Evolutionary conservation across 257 asterid species (phyloP), one percentile per base, ranked within the genome.

Genomic region (Plantago major): DNA sequence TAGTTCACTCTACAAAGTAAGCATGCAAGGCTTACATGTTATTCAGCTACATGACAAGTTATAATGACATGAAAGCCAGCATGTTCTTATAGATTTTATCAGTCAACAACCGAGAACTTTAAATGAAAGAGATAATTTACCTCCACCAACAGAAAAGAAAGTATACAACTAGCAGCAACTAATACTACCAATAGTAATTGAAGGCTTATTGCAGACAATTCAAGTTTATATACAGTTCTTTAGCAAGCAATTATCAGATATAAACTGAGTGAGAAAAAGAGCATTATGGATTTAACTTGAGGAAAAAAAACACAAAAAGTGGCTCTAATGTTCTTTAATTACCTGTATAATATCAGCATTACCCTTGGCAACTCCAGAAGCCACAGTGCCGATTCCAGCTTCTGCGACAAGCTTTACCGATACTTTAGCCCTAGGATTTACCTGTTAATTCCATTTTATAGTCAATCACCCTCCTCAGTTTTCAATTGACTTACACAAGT

Each of bases 371-470:
- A 93, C 99, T 65, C 99, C 99, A 62, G 99, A 93, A 65, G 99
- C 99, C 79, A 93, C 99, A 16, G 99, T 93, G 64, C 99, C 99
- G 68, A 93, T 93, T 64, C 99, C 99, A 74, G 99, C 97, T 89
- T 93, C 97, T 28, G 95, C 97, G 37, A 89, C 99, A 17, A 93
- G 97, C 82, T 93, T 93, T 44, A 93, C 96, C 43, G 97, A 93
- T 62, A 93, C 99, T 74, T 93, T 93, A 40, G 99, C 99, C 77
- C 58, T 85, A 44, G 96, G 99, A 71, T 93, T 93, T 75, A 93
- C 95, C 99, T 93, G 82, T 69, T 74, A 51, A 68, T 59, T 68
- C 28, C 40, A 69, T 64, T 73, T 48, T 52, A 22, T 65, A 38
- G 48, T 49, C 26, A 68, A 68, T 56, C 67, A 49, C 57, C 38